Conservation (phyloP, 768 basidiomycete genomes). For the Rhodocollybia butyracea region DNA sequence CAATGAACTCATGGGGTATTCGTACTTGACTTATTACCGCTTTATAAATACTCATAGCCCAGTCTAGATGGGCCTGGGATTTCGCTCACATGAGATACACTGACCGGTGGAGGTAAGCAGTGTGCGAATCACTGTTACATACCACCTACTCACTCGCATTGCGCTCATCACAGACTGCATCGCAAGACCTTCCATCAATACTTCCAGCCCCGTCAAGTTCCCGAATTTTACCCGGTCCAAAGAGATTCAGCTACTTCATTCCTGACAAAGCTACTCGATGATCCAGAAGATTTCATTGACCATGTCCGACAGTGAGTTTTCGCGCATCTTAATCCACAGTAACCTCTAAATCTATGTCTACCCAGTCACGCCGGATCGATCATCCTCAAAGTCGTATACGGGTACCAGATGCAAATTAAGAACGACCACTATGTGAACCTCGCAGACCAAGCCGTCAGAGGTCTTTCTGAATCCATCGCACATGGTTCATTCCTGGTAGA, state of each 20-base stretch:
- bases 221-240: conserved; percentile 13
- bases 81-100: conserved; percentile 13
- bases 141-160: not conserved
- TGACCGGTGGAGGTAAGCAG: conserved; percentile 13
- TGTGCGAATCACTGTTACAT: too few relatives aligned
- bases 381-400: conserved; percentile 28
- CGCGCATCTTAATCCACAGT: not conserved
- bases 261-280: conserved; percentile 12
- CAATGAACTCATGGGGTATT: conserved; percentile 12
- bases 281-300: conserved; percentile 16
- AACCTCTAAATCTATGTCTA: not conserved
- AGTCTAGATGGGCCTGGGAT: conserved; percentile 11
- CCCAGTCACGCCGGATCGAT: conserved; percentile 15
- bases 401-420: conserved; percentile 21
- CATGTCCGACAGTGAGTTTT: conserved; percentile 16
- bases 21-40: not conserved
- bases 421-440: conserved; percentile 25
- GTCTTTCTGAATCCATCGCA: conserved; percentile 17
- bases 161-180: conserved; percentile 9
- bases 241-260: conserved; percentile 9
- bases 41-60: not conserved
- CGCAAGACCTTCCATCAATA: conserved; percentile 21
- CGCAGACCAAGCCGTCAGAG: conserved; percentile 15
- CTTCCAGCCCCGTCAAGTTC: conserved; percentile 14
- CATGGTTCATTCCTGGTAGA: conserved; percentile 31